Conservation (phyloP, 805 yeast species). For the Candida peoriensis region DNA sequence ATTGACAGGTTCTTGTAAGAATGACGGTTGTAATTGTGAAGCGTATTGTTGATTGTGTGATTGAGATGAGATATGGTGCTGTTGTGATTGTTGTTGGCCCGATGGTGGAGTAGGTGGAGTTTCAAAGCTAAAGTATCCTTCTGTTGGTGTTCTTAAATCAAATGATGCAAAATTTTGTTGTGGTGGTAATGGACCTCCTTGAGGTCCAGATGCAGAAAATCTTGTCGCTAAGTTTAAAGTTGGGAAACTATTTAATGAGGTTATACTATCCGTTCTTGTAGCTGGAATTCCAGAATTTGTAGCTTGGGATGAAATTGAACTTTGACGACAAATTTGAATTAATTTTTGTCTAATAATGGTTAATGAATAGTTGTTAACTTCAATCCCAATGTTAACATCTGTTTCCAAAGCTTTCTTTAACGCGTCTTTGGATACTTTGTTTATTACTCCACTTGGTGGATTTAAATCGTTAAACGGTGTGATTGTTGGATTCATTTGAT, state of each 20-base stretch:
- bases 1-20: conserved; percentile 11
- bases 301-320: conserved; percentile 8
- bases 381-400: conserved; percentile 33
- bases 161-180: conserved; percentile 8
- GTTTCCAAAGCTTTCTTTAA: conserved; percentile 31
- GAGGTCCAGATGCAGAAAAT: conserved; percentile 8
- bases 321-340: conserved; percentile 21
- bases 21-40: conserved; percentile 17
- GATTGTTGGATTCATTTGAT: conserved; percentile 51
- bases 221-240: conserved; percentile 17
- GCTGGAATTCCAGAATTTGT: conserved; percentile 1
- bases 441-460: conserved; percentile 66
- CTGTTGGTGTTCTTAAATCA: conserved; percentile 18
- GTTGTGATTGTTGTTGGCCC: conserved; percentile 3
- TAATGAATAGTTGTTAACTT: conserved; percentile 31
- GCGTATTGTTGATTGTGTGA: conserved; percentile 1
- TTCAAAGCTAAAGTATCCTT: conserved; percentile 23
- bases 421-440: conserved; percentile 54
- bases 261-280: conserved; percentile 17
- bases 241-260: conserved; percentile 17
- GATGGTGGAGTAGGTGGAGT: conserved; percentile 13
- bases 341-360: conserved; percentile 34
- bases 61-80: neutral
- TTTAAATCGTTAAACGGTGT: conserved; percentile 63
- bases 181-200: too few species aligned